These are phyloP conservation scores for Skeletonema menzelii DNA, from an alignment of 108 stramenopile species.

Conservation along the genomic window DNA sequence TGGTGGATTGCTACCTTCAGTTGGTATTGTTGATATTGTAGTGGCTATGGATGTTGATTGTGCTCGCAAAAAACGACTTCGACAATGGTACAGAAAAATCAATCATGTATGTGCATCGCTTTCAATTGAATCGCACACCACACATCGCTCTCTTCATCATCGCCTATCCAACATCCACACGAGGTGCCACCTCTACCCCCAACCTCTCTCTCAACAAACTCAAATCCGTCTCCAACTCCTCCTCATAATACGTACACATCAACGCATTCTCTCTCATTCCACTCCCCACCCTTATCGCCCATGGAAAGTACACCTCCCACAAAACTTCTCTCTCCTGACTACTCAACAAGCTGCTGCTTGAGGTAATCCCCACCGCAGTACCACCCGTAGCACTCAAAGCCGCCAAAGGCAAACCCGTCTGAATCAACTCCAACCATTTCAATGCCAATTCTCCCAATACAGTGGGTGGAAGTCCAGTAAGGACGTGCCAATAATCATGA, in stretches of 20 bases:
- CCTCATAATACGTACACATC: conserved; percentile 83
- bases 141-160: background rate
- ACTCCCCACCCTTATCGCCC: conserved; percentile 59
- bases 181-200: conserved; percentile 70
- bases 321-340: conserved; percentile 45
- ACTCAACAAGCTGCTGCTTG: background rate
- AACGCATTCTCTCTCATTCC: conserved; percentile 31
- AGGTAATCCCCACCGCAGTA: conserved; percentile 37
- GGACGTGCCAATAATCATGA: conserved; percentile 96
- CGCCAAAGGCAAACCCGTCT: conserved; percentile 93
- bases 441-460: conserved; percentile 94
- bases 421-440: conserved; percentile 96
- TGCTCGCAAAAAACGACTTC: background rate
- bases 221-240: conserved; percentile 81
- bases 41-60: background rate
- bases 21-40: background rate
- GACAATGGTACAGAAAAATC: background rate
- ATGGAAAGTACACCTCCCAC: conserved; percentile 71
- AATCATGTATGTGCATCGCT: background rate
- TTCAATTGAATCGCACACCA: background rate
- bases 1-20: too few relatives aligned
- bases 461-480: conserved; percentile 93
- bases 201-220: conserved; percentile 60
- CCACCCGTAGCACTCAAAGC: conserved; percentile 73
- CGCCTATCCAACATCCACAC: conserved; percentile 8